These are phyloP conservation scores for Angomonas deanei DNA, from an alignment of 208 protist genomes.

Conservation along the genomic window DNA sequence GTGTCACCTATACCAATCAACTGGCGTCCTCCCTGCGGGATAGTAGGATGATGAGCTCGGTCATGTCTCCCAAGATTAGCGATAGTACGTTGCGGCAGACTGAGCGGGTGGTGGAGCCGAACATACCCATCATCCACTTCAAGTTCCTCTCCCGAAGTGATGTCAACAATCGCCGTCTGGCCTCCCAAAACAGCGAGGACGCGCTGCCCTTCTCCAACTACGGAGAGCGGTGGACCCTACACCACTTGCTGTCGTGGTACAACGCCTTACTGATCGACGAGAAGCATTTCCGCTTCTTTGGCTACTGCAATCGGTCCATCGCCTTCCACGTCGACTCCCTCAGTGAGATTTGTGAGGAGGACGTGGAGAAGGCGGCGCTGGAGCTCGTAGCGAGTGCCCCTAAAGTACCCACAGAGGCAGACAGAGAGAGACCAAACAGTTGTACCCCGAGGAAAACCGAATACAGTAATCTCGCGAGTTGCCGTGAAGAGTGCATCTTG, in stretches of 20 bases:
- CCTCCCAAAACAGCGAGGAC: constrained; percentile 3
- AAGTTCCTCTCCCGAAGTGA: constrained; percentile 26
- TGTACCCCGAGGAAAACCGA: neutral
- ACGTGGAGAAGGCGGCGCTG: constrained; percentile 20
- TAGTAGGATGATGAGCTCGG: constrained; percentile 15
- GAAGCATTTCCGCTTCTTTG: constrained; percentile 35
- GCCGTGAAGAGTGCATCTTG: constrained; percentile 23
- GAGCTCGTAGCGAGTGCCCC: no score
- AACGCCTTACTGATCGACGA: constrained; percentile 32
- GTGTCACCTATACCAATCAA: neutral
- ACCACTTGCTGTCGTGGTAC: constrained; percentile 50
- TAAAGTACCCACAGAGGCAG: neutral
- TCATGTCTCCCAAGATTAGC: constrained; percentile 13
- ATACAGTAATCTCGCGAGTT: neutral
- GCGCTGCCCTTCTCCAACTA: neutral
- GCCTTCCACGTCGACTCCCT: constrained; percentile 29
- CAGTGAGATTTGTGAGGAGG: constrained; percentile 23
- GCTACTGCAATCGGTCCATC: constrained; percentile 42
- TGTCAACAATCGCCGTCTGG: constrained; percentile 9
- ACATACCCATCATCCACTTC: constrained; percentile 52
- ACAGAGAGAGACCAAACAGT: neutral
- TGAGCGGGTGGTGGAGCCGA: constrained; percentile 36
- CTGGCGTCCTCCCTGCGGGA: constrained; percentile 18
- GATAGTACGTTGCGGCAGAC: constrained; percentile 13
- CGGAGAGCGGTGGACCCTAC: constrained; percentile 35